Conservation (phyloP, 164 flowering plant species). For the Liquidambar formosana region DNA sequence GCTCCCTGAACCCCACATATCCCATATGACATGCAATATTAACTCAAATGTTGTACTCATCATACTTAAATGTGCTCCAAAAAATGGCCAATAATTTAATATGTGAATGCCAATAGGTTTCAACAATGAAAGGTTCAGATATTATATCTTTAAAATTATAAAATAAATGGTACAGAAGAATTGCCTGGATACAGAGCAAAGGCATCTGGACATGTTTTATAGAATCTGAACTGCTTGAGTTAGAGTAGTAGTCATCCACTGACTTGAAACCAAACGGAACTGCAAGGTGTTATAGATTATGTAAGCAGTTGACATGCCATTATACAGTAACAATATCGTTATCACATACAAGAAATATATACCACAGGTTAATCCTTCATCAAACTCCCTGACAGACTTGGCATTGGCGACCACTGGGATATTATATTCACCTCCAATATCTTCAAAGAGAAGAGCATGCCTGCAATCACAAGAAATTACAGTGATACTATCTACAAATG, state of each 20-base stretch:
- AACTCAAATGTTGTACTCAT: background rate
- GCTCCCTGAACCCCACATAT: background rate
- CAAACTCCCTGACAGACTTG: slow-evolving; percentile 80
- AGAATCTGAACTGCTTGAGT: slow-evolving; percentile 82
- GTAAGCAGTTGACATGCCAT: slow-evolving; percentile 8
- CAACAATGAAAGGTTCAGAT: too few relatives aligned
- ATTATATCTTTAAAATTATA: background rate
- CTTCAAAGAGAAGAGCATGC: slow-evolving; percentile 81
- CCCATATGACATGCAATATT: background rate
- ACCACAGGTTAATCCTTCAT: slow-evolving; percentile 87
- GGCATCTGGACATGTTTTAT: slow-evolving; percentile 70
- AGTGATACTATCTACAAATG: background rate
- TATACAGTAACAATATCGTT: background rate
- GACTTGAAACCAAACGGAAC: slow-evolving; percentile 96
- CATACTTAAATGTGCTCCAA: background rate
- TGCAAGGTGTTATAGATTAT: slow-evolving; percentile 28
- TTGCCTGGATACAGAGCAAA: slow-evolving; percentile 90
- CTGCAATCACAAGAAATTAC: slow-evolving; percentile 34
- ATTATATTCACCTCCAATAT: slow-evolving; percentile 72
- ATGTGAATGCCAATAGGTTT: too few relatives aligned
- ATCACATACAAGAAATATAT: background rate
- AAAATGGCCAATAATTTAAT: background rate
- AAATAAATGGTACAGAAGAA: slow-evolving; percentile 6
- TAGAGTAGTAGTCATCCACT: slow-evolving; percentile 82
- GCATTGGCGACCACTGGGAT: slow-evolving; percentile 69